These are phyloP conservation scores for Ceratocystis destructans DNA, from an alignment of 2,329 filamentous ascomycete species.

Conservation along the genomic window DNA sequence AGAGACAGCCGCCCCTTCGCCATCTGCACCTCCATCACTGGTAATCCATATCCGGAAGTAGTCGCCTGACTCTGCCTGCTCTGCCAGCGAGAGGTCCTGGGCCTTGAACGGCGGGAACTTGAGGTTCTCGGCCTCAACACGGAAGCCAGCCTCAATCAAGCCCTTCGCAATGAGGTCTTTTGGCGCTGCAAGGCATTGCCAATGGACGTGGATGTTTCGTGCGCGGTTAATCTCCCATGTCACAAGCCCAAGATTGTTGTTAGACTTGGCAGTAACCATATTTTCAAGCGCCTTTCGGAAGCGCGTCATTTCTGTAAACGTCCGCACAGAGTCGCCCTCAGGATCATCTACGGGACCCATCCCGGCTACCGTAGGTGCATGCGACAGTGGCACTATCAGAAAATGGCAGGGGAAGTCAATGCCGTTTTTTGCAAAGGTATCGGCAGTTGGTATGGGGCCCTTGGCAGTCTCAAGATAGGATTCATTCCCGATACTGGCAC, in stretches of 20 bases:
- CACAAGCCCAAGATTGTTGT: conserved; percentile 58
- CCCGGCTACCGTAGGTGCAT: conserved; percentile 58
- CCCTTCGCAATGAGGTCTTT: conserved; percentile 53
- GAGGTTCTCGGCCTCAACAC: conserved; percentile 69
- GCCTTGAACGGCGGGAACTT: conserved; percentile 39
- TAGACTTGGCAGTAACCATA: conserved; percentile 51
- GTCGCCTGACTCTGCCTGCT: conserved; percentile 40
- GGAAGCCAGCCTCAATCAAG: conserved; percentile 77
- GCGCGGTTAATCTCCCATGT: conserved; percentile 84
- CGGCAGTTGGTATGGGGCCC: conserved; percentile 62
- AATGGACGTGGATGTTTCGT: conserved; percentile 75
- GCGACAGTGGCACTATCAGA: conserved; percentile 77
- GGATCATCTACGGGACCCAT: conserved; percentile 44
- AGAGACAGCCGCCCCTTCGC: conserved; percentile 26
- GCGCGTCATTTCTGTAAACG: conserved; percentile 66
- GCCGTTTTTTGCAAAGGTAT: conserved; percentile 50
- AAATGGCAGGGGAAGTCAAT: conserved; percentile 72
- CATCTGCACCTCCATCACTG: conserved; percentile 40
- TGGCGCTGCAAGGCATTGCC: conserved; percentile 78
- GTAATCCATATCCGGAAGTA: conserved; percentile 78
- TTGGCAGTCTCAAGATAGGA: conserved; percentile 85
- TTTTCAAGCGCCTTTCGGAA: conserved; percentile 65
- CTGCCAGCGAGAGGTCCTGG: conserved; percentile 37
- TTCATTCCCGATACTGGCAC: conserved; percentile 77
- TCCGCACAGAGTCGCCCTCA: conserved; percentile 42